Evolutionary conservation across 2,329 filamentous ascomycete species (phyloP), one percentile per base, ranked within the genome.

Genomic region (Dryadomyces quercus-mongolicae): DNA sequence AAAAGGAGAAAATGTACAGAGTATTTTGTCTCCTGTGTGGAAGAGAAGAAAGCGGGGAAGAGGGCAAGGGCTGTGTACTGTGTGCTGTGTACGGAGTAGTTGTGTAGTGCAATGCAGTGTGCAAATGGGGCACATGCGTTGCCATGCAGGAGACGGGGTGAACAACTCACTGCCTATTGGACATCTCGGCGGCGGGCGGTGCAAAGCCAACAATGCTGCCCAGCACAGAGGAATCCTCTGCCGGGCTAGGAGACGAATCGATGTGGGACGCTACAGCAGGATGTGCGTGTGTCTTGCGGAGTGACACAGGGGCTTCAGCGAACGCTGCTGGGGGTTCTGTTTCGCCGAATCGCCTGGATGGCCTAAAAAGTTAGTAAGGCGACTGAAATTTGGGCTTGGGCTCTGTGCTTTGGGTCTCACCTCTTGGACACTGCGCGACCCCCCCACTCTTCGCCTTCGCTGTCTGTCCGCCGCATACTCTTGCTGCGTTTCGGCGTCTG

Each of bases 161-260:
- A n/a, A 8, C 50, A 16, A 62, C 60, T 59, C 54, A 64, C 62
- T 56, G 54, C 58, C 61, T 63, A 16, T 54, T 53, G 45, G 57
- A 56, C 42, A 57, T 64, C 10, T 62, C 62, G 34, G 59, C 52
- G 49, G 62, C 52, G 49, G 62, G 61, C n/a, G 62, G 61, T 16
- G 64, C 58, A 56, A 60, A 56, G 51, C 59, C 63, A 58, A 66
- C 63, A 54, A 66, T 63, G 57, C 59, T 66, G 34, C 64, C 65
- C 54, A 70, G 62, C 55, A 68, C 63, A 18, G 69, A 68, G 31
- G 69, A 67, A 56, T 62, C 64, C 50, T 44, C 42, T 18, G 42
- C 42, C 42, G 68, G 54, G 61, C 68, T 71, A 22, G 67, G 66
- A 52, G 67, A 63, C 15, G 68, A 65, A 10, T 67, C 63, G 45